Conservation (phyloP, 2,329 filamentous ascomycete species). For the Dactylellina drechsleri region DNA sequence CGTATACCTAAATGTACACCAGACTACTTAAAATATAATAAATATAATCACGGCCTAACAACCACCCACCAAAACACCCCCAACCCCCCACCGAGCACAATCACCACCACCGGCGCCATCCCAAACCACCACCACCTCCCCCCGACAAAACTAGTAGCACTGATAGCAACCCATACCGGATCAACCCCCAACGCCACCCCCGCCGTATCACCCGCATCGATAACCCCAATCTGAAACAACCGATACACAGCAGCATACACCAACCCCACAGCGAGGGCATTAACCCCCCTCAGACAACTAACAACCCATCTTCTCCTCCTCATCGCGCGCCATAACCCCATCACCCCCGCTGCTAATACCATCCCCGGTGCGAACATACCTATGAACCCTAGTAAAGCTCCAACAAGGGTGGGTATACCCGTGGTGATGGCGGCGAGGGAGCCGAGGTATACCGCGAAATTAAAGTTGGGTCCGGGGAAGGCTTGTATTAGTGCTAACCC, state of each 20-base stretch:
- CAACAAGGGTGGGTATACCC: constrained; percentile 62
- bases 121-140: constrained; percentile 52
- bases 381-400: constrained; percentile 67
- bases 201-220: constrained; percentile 65
- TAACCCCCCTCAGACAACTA: constrained; percentile 67
- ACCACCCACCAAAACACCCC: constrained; percentile 36
- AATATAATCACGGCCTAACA: constrained; percentile 17
- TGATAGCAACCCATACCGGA: constrained; percentile 72
- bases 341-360: constrained; percentile 65
- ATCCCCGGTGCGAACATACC: constrained; percentile 68
- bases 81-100: constrained; percentile 31
- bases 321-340: constrained; percentile 69
- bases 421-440: constrained; percentile 61
- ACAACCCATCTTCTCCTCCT: constrained; percentile 65
- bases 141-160: constrained; percentile 61
- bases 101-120: constrained; percentile 27
- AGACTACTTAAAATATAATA: neutral
- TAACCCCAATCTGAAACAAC: constrained; percentile 70
- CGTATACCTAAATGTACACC: too few relatives aligned
- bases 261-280: constrained; percentile 70
- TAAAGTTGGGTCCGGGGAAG: constrained; percentile 73
- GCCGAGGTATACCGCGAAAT: constrained; percentile 71
- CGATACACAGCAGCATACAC: constrained; percentile 73
- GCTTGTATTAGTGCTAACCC: constrained; percentile 76
- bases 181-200: constrained; percentile 69